Conservation (phyloP, 371 early-diverging fungal genomes). For the Mortierella sp. region DNA sequence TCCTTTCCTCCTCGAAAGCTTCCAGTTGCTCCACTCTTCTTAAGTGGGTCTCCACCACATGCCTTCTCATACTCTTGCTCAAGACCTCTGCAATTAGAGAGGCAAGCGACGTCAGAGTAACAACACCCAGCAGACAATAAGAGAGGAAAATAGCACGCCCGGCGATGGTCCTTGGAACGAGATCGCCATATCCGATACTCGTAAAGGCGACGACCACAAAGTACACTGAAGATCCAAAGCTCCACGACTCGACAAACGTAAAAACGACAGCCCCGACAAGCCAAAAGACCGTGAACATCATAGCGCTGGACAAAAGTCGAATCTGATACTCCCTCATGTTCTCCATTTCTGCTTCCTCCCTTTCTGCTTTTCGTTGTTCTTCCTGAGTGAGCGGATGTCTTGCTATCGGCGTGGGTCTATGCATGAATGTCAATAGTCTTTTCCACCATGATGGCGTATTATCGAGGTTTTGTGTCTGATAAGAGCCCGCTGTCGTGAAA, state of each 20-base stretch:
- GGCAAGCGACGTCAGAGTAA: conserved; percentile 41
- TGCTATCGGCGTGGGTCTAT: not conserved
- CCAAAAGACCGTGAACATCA: conserved; percentile 35
- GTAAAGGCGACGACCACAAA: conserved; percentile 32
- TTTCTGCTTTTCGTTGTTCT: conserved; percentile 26
- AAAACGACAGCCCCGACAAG: conserved; percentile 34
- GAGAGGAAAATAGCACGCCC: conserved; percentile 31
- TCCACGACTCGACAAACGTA: conserved; percentile 35
- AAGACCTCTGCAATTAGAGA: conserved; percentile 39
- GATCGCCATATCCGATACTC: conserved; percentile 39
- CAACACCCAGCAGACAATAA: conserved; percentile 35
- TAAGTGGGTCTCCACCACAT: conserved; percentile 36
- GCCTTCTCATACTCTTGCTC: conserved; percentile 34
- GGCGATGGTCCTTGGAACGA: conserved; percentile 26
- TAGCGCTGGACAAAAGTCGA: conserved; percentile 20
- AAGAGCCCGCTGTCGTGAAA: too few species aligned
- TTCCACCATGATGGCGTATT: not conserved
- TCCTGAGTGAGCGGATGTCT: not conserved
- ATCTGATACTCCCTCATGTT: conserved; percentile 32
- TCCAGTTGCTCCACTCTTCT: conserved; percentile 14
- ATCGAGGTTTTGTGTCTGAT: too few species aligned
- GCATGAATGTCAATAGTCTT: not conserved
- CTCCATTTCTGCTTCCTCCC: conserved; percentile 21
- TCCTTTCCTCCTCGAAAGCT: conserved; percentile 7
- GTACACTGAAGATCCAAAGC: conserved; percentile 26